Evolutionary conservation across 306 rosid genomes (phyloP).

Genomic region (Benincasa hispida): DNA sequence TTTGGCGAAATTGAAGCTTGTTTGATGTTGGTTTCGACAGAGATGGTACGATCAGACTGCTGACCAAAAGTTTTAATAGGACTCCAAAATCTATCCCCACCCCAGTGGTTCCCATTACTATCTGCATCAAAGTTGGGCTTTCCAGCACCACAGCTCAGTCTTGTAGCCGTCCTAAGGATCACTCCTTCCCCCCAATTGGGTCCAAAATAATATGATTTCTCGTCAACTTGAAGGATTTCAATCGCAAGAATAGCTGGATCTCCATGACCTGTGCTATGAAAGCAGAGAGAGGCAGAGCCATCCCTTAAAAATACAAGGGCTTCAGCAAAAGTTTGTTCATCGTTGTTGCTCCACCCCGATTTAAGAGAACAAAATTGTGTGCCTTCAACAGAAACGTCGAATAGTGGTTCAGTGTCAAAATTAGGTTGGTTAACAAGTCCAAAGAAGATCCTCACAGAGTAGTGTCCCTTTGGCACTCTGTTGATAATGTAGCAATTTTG

Average conservation of each 20-base stretch:
- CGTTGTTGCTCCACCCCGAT: conserved; percentile 73
- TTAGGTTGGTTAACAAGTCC: conserved; percentile 40
- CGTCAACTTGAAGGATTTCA: conserved; percentile 83
- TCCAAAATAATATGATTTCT: conserved; percentile 48
- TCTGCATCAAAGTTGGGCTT: conserved; percentile 64
- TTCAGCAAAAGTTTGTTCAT: conserved; percentile 70
- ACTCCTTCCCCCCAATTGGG: conserved; percentile 40
- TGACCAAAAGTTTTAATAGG: conserved; percentile 37
- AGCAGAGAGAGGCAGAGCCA: conserved; percentile 70
- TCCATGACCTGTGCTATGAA: conserved; percentile 96
- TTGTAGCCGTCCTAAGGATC: conserved; percentile 62
- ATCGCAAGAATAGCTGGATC: conserved; percentile 94
- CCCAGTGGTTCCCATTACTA: conserved; percentile 45
- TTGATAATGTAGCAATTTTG: conserved; percentile 71
- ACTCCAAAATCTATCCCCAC: conserved; percentile 91
- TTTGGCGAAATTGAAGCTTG: conserved; percentile 59
- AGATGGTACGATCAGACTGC: conserved; percentile 43
- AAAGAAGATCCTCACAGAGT: conserved; percentile 73
- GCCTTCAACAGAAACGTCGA: conserved; percentile 84
- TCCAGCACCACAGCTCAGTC: conserved; percentile 73
- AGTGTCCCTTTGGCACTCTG: conserved; percentile 73
- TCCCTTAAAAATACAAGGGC: conserved; percentile 51
- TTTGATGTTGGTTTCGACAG: conserved; percentile 54
- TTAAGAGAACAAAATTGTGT: conserved; percentile 64
- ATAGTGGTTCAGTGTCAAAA: conserved; percentile 55